Percentiles rank a stretch among this genome's conserved stretches.
Evolutionary conservation across 306 rosid genomes (phyloP).

Genomic region (Purshia tridentata): DNA sequence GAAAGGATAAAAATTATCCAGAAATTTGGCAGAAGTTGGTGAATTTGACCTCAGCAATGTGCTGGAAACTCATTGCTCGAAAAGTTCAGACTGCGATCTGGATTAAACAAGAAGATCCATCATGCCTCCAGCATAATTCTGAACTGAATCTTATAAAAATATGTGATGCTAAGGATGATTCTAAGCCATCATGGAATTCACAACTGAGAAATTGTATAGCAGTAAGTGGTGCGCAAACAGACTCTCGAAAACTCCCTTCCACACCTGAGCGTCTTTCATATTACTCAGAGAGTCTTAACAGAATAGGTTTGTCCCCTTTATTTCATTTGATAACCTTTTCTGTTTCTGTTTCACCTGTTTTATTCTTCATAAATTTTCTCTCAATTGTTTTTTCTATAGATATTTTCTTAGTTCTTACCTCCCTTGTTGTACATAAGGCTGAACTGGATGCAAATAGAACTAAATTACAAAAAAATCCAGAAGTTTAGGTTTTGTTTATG

Average conservation of each 20-base stretch:
- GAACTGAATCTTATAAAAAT: conserved; percentile 50
- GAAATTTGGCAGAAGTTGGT: conserved; percentile 75
- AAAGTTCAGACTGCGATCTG: conserved; percentile 94
- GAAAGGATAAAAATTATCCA: conserved; percentile 68
- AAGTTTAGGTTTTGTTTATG: not conserved
- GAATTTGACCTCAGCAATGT: conserved; percentile 84
- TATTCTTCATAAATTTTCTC: not conserved
- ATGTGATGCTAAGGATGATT: conserved; percentile 67
- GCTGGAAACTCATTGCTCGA: conserved; percentile 89
- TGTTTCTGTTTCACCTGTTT: not conserved
- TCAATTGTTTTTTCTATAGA: not conserved
- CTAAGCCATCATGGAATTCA: conserved; percentile 68
- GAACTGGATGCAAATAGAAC: not conserved
- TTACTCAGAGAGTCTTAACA: conserved; percentile 61
- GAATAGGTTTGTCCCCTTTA: conserved; percentile 56
- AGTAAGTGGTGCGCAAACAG: conserved; percentile 36
- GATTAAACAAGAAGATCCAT: conserved; percentile 63
- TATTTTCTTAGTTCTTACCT: not conserved
- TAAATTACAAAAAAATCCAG: not conserved
- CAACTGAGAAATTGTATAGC: conserved; percentile 69
- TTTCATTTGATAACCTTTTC: not conserved
- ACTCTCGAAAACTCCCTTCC: conserved; percentile 52
- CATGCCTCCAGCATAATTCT: conserved; percentile 57
- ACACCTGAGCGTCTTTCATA: conserved; percentile 64
- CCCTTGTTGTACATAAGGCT: not conserved